phyloP scores from a whole-genome alignment of 1,139 yeast species.

The Candida tetrigidarum region DNA sequence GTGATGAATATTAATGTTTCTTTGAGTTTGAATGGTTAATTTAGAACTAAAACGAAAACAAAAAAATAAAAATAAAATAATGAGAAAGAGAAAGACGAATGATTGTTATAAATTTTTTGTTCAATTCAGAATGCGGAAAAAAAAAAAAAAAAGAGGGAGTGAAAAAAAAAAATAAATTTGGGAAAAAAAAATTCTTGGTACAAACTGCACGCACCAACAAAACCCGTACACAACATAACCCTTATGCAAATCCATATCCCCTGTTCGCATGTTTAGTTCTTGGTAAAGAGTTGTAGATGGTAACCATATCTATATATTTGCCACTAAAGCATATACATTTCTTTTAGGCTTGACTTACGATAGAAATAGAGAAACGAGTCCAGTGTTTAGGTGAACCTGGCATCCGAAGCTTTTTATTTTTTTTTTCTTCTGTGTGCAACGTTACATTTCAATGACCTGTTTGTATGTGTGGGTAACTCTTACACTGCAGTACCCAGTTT shows the following conservation, averaged over 20 bases:
- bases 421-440: background rate
- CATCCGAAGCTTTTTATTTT: no score
- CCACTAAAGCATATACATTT: no score
- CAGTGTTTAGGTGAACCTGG: no score
- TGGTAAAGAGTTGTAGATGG: no score
- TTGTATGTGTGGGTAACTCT: background rate
- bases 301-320: no score
- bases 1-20: no score
- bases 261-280: background rate
- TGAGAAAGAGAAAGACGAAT: conserved; percentile 3
- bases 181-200: conserved; percentile 44
- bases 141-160: background rate
- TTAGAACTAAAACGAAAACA: no score
- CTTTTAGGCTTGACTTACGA: no score
- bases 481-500: background rate
- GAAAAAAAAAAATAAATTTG: conserved; percentile 46
- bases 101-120: conserved; percentile 5
- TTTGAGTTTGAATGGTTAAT: background rate
- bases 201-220: background rate
- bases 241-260: background rate
- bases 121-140: background rate
- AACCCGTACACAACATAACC: background rate
- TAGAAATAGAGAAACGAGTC: background rate
- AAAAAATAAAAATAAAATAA: no score
- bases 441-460: background rate